Percentiles rank a stretch among this genome's conserved stretches.
These are phyloP conservation scores for Kurtzmaniella quercitrusa DNA, from an alignment of 1,139 yeast genomes.

Conservation along the genomic window DNA sequence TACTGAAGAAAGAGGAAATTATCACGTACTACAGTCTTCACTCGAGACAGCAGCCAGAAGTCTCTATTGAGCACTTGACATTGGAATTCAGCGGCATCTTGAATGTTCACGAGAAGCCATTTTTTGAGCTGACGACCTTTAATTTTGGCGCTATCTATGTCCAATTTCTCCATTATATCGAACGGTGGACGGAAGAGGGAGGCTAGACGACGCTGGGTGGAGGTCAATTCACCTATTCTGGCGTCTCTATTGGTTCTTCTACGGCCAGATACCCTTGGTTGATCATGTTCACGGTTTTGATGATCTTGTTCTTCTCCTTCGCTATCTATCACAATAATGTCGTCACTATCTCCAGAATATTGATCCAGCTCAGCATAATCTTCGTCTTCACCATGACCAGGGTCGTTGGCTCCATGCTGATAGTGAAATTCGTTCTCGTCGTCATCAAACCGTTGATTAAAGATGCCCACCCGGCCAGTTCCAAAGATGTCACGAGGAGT, in stretches of 20 bases:
- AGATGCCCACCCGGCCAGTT: constrained; percentile 36
- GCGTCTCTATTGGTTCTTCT: constrained; percentile 26
- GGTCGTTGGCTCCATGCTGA: constrained; percentile 15
- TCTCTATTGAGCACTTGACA: constrained; percentile 92
- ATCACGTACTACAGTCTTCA: constrained; percentile 61
- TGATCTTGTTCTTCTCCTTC: constrained; percentile 32
- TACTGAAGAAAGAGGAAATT: constrained; percentile 80
- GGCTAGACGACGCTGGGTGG: constrained; percentile 72
- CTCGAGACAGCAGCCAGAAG: constrained; percentile 74
- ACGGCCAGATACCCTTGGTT: constrained; percentile 11
- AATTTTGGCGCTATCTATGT: constrained; percentile 66
- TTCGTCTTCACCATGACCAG: constrained; percentile 18
- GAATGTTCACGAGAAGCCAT: constrained; percentile 88
- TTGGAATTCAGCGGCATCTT: constrained; percentile 76
- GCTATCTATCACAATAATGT: constrained; percentile 24
- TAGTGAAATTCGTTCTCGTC: constrained; percentile 25
- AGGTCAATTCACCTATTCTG: constrained; percentile 38
- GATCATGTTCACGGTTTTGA: constrained; percentile 14
- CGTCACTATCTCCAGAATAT: constrained; percentile 27
- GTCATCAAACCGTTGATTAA: constrained; percentile 39
- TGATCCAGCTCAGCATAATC: constrained; percentile 20
- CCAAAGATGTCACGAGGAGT: constrained; percentile 35
- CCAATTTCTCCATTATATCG: constrained; percentile 68
- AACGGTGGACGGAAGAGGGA: constrained; percentile 88
- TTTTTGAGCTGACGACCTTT: constrained; percentile 61